Conservation (phyloP, 345 rosid genomes). For the Citrus maxima region DNA sequence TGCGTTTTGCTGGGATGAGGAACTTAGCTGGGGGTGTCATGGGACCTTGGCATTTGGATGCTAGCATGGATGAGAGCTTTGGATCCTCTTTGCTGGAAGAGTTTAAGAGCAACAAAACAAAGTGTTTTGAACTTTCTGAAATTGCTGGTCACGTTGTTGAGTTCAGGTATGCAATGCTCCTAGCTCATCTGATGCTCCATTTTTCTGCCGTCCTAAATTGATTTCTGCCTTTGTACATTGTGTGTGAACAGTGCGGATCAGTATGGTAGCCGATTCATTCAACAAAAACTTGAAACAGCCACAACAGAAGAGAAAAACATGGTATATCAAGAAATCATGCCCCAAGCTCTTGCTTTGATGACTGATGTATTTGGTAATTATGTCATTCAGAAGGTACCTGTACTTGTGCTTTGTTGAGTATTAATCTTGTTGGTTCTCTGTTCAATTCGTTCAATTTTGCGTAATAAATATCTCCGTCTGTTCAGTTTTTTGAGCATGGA, state of each 20-base stretch:
- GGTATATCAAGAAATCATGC: slow-evolving; percentile 62
- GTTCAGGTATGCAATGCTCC: slow-evolving; percentile 46
- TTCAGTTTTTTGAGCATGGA: slow-evolving; percentile 68
- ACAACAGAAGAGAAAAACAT: slow-evolving; percentile 51
- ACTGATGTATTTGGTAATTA: slow-evolving; percentile 74
- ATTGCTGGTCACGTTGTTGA: slow-evolving; percentile 71
- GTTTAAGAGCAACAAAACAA: slow-evolving; percentile 68
- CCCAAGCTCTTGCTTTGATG: slow-evolving; percentile 59
- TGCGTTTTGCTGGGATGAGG: slow-evolving; percentile 51
- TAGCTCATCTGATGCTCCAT: neutral
- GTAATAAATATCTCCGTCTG: neutral
- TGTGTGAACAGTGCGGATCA: slow-evolving; percentile 61
- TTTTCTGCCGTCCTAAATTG: neutral
- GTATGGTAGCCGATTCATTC: slow-evolving; percentile 66
- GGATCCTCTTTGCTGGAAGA: slow-evolving; percentile 69
- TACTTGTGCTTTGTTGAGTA: neutral
- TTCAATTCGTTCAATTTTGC: neutral
- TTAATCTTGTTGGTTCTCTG: neutral
- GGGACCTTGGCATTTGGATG: slow-evolving; percentile 62
- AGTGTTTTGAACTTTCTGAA: slow-evolving; percentile 64
- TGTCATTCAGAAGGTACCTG: slow-evolving; percentile 59
- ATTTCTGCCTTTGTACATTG: neutral
- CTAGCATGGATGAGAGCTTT: slow-evolving; percentile 44
- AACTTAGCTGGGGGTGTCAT: slow-evolving; percentile 48
- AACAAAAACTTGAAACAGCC: slow-evolving; percentile 62